Percentiles rank a stretch among this genome's conserved stretches.
phyloP scores from a whole-genome alignment of 1,139 yeast species.

The Casaregolazyma lundiana region DNA sequence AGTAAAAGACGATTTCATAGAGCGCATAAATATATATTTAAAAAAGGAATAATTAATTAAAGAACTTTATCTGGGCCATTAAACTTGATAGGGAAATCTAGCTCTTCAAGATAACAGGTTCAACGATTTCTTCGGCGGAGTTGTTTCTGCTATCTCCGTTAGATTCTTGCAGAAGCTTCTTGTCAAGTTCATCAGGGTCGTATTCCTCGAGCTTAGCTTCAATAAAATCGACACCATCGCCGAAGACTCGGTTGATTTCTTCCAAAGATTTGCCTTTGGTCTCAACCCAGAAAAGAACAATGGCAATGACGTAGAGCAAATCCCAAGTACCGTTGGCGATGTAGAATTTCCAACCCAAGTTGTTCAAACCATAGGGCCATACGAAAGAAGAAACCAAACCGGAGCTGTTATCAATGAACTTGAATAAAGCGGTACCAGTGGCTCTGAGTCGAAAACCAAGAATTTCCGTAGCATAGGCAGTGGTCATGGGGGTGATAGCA shows the following conservation, averaged over 20 bases:
- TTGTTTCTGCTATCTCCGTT: neutral
- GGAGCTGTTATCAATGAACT: constrained; percentile 56
- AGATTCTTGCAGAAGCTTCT: neutral
- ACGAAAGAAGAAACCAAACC: constrained; percentile 78
- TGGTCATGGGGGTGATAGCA: constrained; percentile 15
- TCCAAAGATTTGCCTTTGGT: constrained; percentile 38
- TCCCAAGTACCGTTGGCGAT: constrained; percentile 35
- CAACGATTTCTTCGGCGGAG: neutral
- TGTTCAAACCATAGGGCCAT: constrained; percentile 37
- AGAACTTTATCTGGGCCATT: too few relatives aligned
- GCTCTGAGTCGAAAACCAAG: constrained; percentile 79
- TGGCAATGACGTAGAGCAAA: constrained; percentile 55
- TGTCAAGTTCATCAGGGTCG: neutral
- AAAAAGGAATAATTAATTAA: too few relatives aligned
- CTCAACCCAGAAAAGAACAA: constrained; percentile 43
- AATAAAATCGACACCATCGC: constrained; percentile 7
- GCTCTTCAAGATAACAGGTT: too few relatives aligned
- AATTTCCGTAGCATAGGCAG: constrained; percentile 80
- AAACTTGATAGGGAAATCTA: too few relatives aligned
- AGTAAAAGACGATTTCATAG: too few relatives aligned
- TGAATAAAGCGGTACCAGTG: constrained; percentile 78
- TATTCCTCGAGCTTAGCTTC: constrained; percentile 4
- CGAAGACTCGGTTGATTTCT: constrained; percentile 33
- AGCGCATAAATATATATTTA: too few relatives aligned
- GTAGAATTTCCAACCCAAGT: constrained; percentile 34